A percentile compares a stretch with the other conserved stretches of the same genome.
Conservation (phyloP, 2,329 filamentous ascomycete genomes). For the Alternaria longipes region DNA sequence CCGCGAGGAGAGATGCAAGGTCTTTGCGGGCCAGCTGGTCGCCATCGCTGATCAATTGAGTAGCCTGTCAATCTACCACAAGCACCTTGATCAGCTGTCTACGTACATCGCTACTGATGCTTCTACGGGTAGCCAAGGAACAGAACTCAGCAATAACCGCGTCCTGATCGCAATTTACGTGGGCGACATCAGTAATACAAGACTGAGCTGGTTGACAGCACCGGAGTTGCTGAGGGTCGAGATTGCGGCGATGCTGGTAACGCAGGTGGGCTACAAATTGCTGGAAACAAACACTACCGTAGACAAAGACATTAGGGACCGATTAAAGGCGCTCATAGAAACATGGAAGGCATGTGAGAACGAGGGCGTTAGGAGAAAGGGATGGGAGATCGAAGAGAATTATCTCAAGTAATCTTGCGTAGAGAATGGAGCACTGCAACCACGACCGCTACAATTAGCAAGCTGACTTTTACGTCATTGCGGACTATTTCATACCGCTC, state of each 20-base stretch:
- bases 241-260: conserved; percentile 32
- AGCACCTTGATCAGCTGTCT: conserved; percentile 19
- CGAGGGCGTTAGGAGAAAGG: conserved; percentile 38
- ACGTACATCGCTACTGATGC: conserved; percentile 4
- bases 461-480: not conserved
- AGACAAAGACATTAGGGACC: conserved; percentile 7
- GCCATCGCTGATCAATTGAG: conserved; percentile 26
- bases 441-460: not conserved
- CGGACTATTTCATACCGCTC: not conserved
- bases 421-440: not conserved
- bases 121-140: not conserved
- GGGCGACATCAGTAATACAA: conserved; percentile 34
- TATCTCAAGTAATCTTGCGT: not conserved
- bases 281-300: not conserved
- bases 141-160: conserved; percentile 20
- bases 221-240: conserved; percentile 37
- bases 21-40: conserved; percentile 27
- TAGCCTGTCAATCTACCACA: conserved; percentile 26
- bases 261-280: not conserved
- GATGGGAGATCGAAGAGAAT: conserved; percentile 8
- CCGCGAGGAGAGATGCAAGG: conserved; percentile 24
- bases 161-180: conserved; percentile 27
- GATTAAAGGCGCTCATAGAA: conserved; percentile 19
- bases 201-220: conserved; percentile 32
- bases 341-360: conserved; percentile 33